These are phyloP conservation scores for Lasiosphaeria ovina DNA, from an alignment of 495 filamentous ascomycete species.

Conservation along the genomic window DNA sequence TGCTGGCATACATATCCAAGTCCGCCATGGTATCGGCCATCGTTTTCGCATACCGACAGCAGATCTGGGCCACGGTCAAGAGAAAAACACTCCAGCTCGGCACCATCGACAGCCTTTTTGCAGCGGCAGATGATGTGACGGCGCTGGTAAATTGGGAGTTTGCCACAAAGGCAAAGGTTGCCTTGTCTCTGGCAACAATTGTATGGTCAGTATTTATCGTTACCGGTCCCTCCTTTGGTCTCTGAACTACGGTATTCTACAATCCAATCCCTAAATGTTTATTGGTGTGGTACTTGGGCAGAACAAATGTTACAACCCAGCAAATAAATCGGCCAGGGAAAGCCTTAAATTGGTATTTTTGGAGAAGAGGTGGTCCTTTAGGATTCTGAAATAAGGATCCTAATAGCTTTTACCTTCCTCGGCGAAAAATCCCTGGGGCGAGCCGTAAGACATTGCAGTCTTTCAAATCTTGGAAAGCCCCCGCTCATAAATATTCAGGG, in stretches of 20 bases:
- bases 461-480: too few species aligned
- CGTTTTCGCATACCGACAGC: conserved; percentile 31
- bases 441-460: too few species aligned
- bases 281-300: too few species aligned
- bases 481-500: too few species aligned
- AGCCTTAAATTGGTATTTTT: background rate
- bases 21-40: conserved; percentile 25
- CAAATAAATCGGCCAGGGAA: too few species aligned
- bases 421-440: too few species aligned
- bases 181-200: conserved; percentile 29
- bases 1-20: conserved; percentile 28
- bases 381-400: background rate
- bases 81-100: conserved; percentile 21
- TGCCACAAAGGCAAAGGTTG: conserved; percentile 30
- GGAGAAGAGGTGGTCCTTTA: background rate
- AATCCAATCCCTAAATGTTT: too few species aligned
- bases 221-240: background rate
- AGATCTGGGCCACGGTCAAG: conserved; percentile 29
- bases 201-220: conserved; percentile 24
- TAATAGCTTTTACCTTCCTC: too few species aligned
- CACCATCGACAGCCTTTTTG: conserved; percentile 36
- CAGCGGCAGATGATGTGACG: conserved; percentile 30
- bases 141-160: conserved; percentile 35
- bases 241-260: too few species aligned
- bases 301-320: too few species aligned